phyloP scores from a whole-genome alignment of 1,284 basidiomycete species.

The Irpex lacteus region DNA sequence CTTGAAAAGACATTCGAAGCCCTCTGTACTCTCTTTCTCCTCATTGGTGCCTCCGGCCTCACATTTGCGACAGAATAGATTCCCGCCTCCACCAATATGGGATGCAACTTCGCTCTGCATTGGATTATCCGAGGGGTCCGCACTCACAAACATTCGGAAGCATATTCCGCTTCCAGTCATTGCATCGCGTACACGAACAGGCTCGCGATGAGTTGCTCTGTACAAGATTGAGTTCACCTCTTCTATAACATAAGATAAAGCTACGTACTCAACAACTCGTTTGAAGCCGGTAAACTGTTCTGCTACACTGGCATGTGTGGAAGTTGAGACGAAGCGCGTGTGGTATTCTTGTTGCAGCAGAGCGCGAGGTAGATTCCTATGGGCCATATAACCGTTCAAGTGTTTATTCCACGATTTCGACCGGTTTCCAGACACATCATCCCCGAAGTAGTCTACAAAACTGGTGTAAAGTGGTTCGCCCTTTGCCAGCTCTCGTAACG shows the following conservation, averaged over 20 bases:
- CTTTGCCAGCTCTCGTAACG: conserved; percentile 12
- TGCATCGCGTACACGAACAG: not conserved
- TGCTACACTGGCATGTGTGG: conserved; percentile 26
- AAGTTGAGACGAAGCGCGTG: conserved; percentile 33
- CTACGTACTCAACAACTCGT: conserved; percentile 8
- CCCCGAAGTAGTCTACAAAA: conserved; percentile 21
- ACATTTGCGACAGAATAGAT: conserved; percentile 24
- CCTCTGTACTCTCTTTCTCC: not conserved
- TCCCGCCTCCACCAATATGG: conserved; percentile 10
- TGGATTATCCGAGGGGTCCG: conserved; percentile 33
- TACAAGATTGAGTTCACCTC: not conserved
- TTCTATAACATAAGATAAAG: conserved; percentile 12
- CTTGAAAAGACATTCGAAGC: not conserved
- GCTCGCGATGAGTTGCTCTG: not conserved
- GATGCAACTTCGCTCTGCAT: conserved; percentile 28
- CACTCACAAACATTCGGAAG: conserved; percentile 16
- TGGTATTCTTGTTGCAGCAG: conserved; percentile 33
- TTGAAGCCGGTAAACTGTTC: conserved; percentile 29
- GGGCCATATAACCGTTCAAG: conserved; percentile 28
- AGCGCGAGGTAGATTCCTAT: conserved; percentile 24
- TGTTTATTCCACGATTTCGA: conserved; percentile 32
- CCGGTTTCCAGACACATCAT: conserved; percentile 33
- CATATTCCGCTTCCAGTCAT: not conserved
- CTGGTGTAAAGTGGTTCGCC: conserved; percentile 13
- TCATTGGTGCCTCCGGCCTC: conserved; percentile 23